These are phyloP conservation scores for Leonotis leonurus DNA, from an alignment of 257 asterid species.

Conservation along the genomic window DNA sequence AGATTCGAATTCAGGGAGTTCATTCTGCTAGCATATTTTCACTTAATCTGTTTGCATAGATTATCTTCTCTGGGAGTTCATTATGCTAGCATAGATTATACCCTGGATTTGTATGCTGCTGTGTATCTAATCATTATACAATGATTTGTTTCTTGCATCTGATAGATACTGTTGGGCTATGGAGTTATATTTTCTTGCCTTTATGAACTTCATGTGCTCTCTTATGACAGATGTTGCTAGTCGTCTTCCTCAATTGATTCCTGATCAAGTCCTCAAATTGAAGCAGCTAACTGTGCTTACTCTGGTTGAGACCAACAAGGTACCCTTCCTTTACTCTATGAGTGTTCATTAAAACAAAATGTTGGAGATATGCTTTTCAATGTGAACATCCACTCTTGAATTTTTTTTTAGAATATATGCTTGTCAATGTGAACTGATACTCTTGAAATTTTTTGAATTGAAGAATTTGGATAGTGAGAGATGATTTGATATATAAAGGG, in stretches of 20 bases:
- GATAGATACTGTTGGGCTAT: conserved; percentile 5
- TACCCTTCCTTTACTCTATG: conserved; percentile 15
- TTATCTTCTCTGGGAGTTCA: too few species aligned
- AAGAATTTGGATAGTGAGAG: conserved; percentile 3
- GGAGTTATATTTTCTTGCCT: neutral
- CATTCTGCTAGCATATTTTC: too few species aligned
- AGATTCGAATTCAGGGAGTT: too few species aligned
- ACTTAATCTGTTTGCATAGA: too few species aligned
- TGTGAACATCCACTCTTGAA: neutral
- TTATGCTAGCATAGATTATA: too few species aligned
- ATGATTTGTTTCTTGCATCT: neutral
- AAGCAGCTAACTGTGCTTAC: conserved; percentile 96
- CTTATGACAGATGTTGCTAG: conserved; percentile 47
- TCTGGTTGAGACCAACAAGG: conserved; percentile 87
- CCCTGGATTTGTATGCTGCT: too few species aligned
- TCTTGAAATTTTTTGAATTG: too few species aligned
- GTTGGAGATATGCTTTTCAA: neutral
- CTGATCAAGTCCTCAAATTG: conserved; percentile 86
- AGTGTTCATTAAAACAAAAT: neutral
- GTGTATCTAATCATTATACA: too few species aligned
- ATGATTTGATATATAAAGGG: neutral
- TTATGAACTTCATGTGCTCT: conserved; percentile 8
- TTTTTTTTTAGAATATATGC: neutral
- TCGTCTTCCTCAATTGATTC: conserved; percentile 61
- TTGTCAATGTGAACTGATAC: neutral